A percentile compares a stretch with the other conserved stretches of the same genome.
Conservation (phyloP, 2,329 filamentous ascomycete genomes). For the Mollisiaceae sp. region DNA sequence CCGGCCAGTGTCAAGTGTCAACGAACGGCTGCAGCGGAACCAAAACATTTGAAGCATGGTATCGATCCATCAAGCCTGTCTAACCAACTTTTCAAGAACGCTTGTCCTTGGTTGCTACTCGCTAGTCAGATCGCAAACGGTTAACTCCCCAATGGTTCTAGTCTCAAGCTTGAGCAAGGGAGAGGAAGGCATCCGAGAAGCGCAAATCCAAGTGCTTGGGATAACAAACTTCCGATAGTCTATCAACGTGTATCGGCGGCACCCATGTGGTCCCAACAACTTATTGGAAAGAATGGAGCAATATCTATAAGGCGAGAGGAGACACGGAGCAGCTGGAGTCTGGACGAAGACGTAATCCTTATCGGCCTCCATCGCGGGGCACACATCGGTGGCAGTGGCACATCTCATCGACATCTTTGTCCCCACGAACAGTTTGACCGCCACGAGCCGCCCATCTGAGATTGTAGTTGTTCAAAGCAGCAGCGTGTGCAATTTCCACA, state of each 20-base stretch:
- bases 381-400: too few relatives aligned
- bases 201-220: background rate
- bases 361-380: conserved; percentile 2
- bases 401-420: too few relatives aligned
- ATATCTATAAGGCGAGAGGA: background rate
- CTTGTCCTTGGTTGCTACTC: background rate
- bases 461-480: background rate
- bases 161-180: background rate
- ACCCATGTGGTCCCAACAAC: conserved; percentile 4
- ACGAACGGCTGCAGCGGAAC: conserved; percentile 9
- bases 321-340: background rate
- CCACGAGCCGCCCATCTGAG: background rate
- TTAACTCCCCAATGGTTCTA: background rate
- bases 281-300: background rate
- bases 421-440: background rate
- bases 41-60: background rate
- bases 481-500: background rate
- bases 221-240: background rate
- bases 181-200: background rate
- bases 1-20: background rate
- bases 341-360: conserved; percentile 1
- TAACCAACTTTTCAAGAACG: background rate
- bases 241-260: background rate
- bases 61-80: background rate
- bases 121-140: background rate